A percentile compares a stretch with the other conserved stretches of the same genome.
Evolutionary conservation across 306 rosid genomes (phyloP).

Genomic region (Lathyrus oleraceus): DNA sequence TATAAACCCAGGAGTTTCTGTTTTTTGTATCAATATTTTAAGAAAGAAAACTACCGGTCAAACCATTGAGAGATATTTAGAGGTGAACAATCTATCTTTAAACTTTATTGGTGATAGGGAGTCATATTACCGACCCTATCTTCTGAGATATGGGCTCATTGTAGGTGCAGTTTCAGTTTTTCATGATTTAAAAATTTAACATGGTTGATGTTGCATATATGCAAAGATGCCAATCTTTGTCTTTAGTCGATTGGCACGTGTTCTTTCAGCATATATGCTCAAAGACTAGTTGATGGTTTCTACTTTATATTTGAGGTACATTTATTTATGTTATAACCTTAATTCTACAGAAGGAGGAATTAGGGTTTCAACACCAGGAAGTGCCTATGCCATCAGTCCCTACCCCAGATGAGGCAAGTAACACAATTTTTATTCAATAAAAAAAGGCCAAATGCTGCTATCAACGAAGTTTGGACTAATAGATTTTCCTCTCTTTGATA

Average conservation of each 20-base stretch:
- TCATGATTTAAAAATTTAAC: slow-evolving; percentile 4
- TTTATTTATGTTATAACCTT: slow-evolving; percentile 32
- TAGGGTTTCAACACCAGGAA: slow-evolving; percentile 76
- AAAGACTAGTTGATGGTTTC: slow-evolving; percentile 11
- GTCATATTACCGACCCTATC: background rate
- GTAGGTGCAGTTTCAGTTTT: background rate
- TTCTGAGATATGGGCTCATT: background rate
- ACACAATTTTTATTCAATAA: slow-evolving; percentile 19
- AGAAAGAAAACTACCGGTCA: background rate
- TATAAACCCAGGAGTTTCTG: slow-evolving; percentile 4
- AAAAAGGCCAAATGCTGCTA: background rate
- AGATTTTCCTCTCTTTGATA: slow-evolving; percentile 36
- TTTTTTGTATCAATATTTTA: background rate
- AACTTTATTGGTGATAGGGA: background rate
- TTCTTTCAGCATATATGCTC: background rate
- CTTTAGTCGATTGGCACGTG: background rate
- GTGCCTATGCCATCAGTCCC: slow-evolving; percentile 80
- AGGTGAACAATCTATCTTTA: background rate
- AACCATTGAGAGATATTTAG: background rate
- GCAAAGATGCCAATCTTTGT: background rate
- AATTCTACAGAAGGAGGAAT: slow-evolving; percentile 71
- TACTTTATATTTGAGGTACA: background rate
- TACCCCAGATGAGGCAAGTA: slow-evolving; percentile 68
- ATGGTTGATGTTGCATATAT: slow-evolving; percentile 1
- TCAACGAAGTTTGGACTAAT: slow-evolving; percentile 7